phyloP scores from a whole-genome alignment of 805 yeast genomes.

The Nakazawaea ishiwadae region DNA sequence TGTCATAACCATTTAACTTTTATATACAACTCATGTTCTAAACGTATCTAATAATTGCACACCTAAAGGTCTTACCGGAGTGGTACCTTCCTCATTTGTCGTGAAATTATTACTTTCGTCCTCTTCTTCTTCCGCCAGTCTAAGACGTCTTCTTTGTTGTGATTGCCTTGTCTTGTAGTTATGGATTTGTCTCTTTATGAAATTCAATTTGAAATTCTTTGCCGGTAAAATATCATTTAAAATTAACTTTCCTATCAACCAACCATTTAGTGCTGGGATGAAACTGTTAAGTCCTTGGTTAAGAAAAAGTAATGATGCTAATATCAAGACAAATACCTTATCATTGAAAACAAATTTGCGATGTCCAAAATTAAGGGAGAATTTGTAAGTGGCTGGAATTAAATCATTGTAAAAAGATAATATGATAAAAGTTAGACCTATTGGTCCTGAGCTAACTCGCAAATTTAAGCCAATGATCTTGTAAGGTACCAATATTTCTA shows the following conservation, averaged over 20 bases:
- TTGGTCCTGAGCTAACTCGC: slow-evolving; percentile 41
- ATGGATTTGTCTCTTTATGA: slow-evolving; percentile 8
- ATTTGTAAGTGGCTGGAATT: slow-evolving; percentile 36
- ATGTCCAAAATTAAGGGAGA: slow-evolving; percentile 29
- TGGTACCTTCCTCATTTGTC: slow-evolving; percentile 31
- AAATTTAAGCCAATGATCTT: slow-evolving; percentile 29
- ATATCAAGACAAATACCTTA: slow-evolving; percentile 26
- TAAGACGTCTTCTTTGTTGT: not conserved
- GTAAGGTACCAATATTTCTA: slow-evolving; percentile 27
- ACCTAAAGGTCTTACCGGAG: slow-evolving; percentile 58
- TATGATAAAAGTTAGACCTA: slow-evolving; percentile 33
- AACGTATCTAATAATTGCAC: slow-evolving; percentile 59
- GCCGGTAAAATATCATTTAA: slow-evolving; percentile 42
- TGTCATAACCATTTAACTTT: no score
- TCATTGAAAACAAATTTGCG: slow-evolving; percentile 26
- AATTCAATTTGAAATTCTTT: slow-evolving; percentile 17
- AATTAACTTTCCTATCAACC: slow-evolving; percentile 38
- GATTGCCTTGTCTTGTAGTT: slow-evolving; percentile 5
- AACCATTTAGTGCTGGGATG: slow-evolving; percentile 34
- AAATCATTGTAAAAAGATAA: slow-evolving; percentile 34
- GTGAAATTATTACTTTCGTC: slow-evolving; percentile 19
- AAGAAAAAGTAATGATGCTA: slow-evolving; percentile 31
- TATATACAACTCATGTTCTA: slow-evolving; percentile 23
- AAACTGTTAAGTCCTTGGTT: slow-evolving; percentile 39
- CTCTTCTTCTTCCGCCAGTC: slow-evolving; percentile 10